Evolutionary conservation across 179 eudicot genomes (phyloP).

Genomic region (Camellia oleifera): DNA sequence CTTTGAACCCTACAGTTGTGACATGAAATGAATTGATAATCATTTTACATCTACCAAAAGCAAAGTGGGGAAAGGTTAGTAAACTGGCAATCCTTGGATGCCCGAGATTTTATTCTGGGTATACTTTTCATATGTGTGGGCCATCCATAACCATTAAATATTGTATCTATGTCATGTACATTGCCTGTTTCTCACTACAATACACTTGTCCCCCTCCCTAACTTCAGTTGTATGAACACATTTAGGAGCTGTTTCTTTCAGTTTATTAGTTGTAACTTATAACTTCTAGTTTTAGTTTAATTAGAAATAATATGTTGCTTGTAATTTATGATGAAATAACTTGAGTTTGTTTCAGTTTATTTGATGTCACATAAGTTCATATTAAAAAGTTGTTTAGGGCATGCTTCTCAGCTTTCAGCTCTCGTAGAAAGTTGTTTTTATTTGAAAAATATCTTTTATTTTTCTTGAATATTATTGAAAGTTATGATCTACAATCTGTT

Average conservation of each 20-base stretch:
- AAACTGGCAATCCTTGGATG: conserved; percentile 3
- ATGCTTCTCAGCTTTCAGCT: too few relatives aligned
- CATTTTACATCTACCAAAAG: not conserved
- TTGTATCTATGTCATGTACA: not conserved
- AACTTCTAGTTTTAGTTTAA: too few relatives aligned
- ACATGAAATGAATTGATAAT: conserved; percentile 1
- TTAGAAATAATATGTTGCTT: too few relatives aligned
- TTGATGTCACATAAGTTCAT: too few relatives aligned
- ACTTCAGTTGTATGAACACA: not conserved
- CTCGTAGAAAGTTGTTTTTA: too few relatives aligned
- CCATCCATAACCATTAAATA: not conserved
- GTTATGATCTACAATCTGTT: too few relatives aligned
- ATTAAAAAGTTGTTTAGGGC: too few relatives aligned
- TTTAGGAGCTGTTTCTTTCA: not conserved
- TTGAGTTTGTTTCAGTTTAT: not conserved
- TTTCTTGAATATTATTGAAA: too few relatives aligned
- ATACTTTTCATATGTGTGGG: not conserved
- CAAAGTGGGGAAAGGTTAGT: conserved; percentile 13
- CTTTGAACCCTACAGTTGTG: conserved; percentile 24
- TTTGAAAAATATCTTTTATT: too few relatives aligned
- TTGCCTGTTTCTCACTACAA: not conserved
- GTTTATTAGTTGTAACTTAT: not conserved
- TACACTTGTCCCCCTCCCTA: not conserved
- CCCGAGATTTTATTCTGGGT: not conserved
- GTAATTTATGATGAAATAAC: not conserved